Percentiles rank a stretch among this genome's conserved stretches.
Conservation (phyloP, 768 basidiomycete genomes). For the Pleurotus platypus region DNA sequence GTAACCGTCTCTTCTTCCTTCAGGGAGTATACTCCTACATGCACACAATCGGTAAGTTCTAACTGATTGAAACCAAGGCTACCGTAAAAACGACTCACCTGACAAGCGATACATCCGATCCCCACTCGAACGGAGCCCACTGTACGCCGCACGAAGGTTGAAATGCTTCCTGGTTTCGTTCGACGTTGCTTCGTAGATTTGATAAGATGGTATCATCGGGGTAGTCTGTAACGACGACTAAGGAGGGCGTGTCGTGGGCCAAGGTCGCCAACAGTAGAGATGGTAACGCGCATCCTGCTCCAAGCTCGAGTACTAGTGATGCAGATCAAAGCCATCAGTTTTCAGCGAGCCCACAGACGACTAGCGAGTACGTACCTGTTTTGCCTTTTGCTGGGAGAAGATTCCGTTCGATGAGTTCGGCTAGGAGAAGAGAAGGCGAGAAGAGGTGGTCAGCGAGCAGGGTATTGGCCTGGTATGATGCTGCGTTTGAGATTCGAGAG, state of each 20-base stretch:
- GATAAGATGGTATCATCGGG: conserved; percentile 59
- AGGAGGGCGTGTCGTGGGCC: conserved; percentile 34
- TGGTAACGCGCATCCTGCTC: conserved; percentile 65
- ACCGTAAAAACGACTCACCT: neutral
- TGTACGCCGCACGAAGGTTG: conserved; percentile 36
- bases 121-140: conserved; percentile 64
- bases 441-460: conserved; percentile 73
- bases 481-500: neutral
- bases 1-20: conserved; percentile 28
- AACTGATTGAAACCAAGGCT: neutral
- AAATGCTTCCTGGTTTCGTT: conserved; percentile 39
- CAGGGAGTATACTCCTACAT: conserved; percentile 17
- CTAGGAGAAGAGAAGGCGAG: conserved; percentile 63
- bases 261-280: conserved; percentile 54
- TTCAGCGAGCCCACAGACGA: neutral
- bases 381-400: conserved; percentile 37
- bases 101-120: conserved; percentile 21
- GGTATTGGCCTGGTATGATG: conserved; percentile 52
- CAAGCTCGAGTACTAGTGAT: conserved; percentile 62
- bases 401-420: conserved; percentile 60
- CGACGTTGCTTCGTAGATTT: conserved; percentile 54
- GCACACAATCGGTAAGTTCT: neutral
- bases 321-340: neutral
- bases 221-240: conserved; percentile 66
- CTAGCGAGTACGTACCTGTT: conserved; percentile 31